Conservation (phyloP, 108 stramenopile species). For the Nitzschia palea region DNA sequence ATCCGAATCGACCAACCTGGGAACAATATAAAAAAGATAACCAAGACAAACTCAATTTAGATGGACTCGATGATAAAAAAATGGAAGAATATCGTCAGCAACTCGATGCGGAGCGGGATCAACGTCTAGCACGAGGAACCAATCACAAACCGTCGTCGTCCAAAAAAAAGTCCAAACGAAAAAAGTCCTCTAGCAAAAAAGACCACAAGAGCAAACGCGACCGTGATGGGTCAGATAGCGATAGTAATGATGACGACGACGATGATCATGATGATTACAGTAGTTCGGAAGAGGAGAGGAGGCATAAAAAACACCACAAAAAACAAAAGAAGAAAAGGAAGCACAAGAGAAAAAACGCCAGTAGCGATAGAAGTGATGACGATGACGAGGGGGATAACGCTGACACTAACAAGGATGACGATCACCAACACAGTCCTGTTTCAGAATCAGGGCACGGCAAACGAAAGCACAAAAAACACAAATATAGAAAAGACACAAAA, state of each 20-base stretch:
- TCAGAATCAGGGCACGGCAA: conserved; percentile 36
- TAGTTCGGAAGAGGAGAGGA: conserved; percentile 27
- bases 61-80: conserved; percentile 83
- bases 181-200: conserved; percentile 31
- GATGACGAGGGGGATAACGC: neutral
- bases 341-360: conserved; percentile 43
- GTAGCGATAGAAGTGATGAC: neutral
- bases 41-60: conserved; percentile 90
- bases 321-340: conserved; percentile 35
- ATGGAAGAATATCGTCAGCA: conserved; percentile 94
- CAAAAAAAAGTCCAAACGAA: conserved; percentile 55
- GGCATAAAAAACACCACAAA: conserved; percentile 35
- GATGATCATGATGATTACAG: conserved; percentile 14
- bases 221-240: conserved; percentile 10
- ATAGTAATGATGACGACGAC: conserved; percentile 30
- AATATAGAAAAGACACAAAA: conserved; percentile 38
- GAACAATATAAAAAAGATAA: conserved; percentile 98
- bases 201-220: conserved; percentile 17
- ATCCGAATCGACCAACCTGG: conserved; percentile 96
- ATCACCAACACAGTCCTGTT: too few species aligned
- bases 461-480: conserved; percentile 35
- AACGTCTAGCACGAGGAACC: conserved; percentile 56
- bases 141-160: conserved; percentile 55
- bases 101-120: conserved; percentile 88
- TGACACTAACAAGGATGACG: conserved; percentile 29